These are phyloP conservation scores for Penicillium simplicissimum DNA, from an alignment of 495 filamentous ascomycete genomes.

Conservation along the genomic window DNA sequence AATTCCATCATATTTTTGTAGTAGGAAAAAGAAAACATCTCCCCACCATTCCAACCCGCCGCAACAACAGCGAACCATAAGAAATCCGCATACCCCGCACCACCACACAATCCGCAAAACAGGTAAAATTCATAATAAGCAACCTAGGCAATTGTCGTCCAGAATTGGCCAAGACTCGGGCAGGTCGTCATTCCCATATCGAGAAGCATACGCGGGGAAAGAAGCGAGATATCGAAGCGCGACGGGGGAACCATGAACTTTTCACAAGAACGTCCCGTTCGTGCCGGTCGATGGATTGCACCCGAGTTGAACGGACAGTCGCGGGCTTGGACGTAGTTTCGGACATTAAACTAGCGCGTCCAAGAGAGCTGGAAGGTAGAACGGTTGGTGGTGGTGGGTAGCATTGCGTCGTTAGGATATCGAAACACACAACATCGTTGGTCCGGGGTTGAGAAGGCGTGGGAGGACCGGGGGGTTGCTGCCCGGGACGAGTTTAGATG, in stretches of 20 bases:
- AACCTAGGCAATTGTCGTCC: neutral
- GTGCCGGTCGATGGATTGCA: neutral
- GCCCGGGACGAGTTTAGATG: conserved; percentile 63
- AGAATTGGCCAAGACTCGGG: neutral
- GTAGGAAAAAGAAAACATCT: conserved; percentile 20
- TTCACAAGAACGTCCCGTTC: neutral
- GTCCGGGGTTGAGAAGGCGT: conserved; percentile 15
- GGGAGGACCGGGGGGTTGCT: conserved; percentile 10
- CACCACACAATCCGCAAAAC: neutral
- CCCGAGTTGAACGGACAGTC: neutral
- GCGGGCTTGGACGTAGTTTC: conserved; percentile 18
- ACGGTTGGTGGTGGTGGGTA: conserved; percentile 15
- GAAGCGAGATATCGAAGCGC: neutral
- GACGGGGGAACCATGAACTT: neutral
- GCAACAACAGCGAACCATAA: conserved; percentile 2
- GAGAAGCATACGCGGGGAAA: neutral
- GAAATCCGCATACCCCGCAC: conserved; percentile 3
- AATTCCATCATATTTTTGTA: conserved; percentile 36
- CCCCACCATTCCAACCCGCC: conserved; percentile 17
- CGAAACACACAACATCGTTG: conserved; percentile 26
- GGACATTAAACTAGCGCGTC: conserved; percentile 29
- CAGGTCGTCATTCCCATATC: conserved; percentile 6
- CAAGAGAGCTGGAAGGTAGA: conserved; percentile 16
- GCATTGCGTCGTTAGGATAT: conserved; percentile 27
- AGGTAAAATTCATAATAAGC: conserved; percentile 6